Base-by-base conservation (phyloP, 2,329 filamentous ascomycete genomes). In the Madurella mycetomatis region DNA sequence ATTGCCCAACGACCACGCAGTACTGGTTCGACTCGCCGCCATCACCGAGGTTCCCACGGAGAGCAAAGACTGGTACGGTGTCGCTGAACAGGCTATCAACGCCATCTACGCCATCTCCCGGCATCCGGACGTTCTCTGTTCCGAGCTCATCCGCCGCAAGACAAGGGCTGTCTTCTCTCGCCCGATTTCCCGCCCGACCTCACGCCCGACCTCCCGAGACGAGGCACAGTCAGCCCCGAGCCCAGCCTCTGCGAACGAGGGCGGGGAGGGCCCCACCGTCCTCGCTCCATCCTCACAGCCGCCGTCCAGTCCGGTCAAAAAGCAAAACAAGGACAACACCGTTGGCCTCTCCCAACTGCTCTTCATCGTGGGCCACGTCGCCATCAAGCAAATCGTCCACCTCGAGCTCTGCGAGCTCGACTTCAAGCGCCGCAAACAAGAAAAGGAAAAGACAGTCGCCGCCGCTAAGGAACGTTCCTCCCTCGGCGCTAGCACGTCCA, bases 351-450 rank as follows among this genome's bases (percentile, higher is more conserved):
- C 94, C 0, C 94, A 97, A 65, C 80, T 99, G 1, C 78, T 99
- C 0, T 97, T 97, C 68, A 87, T 96, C 37, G 92, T 97, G 31
- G 94, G 94, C 0, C 94, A 99, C 66, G 88, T 97, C 46, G 94
- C 94, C 13, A 94, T 99, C 68, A 99, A 99, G 74, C 95, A 99
- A 68, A 99, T 99, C 63, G 95, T 99, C 0, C 94, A 99, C 69
- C 82, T 99, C 11, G 94, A 99, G 65, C 79, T 97, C n/a, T 96
- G 92, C 69, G 94, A 99, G 68, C 84, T 94, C 47, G 94, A 99
- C 70, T 99, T 99, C 72, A 99, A 99, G 76, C 88, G 92, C 51
- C 83, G 92, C 61, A 99, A 99, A 76, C 87, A 89, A 41, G 90
- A 94, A 56, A 90, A 91, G 63, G 89, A 94, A 66, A 92, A 90